phyloP scores from a whole-genome alignment of 805 yeast species.

The Millerozyma miso region DNA sequence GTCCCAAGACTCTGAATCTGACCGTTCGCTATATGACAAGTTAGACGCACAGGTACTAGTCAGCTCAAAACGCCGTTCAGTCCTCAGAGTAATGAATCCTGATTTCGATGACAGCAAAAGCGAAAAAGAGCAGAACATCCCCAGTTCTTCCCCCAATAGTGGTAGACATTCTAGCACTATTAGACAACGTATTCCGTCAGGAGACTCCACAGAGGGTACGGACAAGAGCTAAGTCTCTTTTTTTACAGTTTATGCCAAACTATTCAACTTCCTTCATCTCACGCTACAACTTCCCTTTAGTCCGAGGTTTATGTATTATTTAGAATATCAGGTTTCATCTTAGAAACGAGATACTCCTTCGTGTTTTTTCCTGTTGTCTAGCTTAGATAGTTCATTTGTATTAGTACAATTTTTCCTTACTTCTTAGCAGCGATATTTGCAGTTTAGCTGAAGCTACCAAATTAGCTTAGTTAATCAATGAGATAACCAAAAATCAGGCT shows the following conservation, averaged over 20 bases:
- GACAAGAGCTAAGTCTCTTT: neutral
- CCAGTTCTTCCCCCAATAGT: neutral
- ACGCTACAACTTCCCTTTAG: too few species aligned
- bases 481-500: neutral
- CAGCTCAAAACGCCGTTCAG: slow-evolving; percentile 58
- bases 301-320: too few species aligned
- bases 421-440: neutral
- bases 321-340: too few species aligned
- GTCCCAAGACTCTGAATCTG: slow-evolving; percentile 16
- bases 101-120: slow-evolving; percentile 11
- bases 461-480: neutral
- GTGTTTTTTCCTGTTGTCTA: neutral
- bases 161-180: slow-evolving; percentile 6
- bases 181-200: slow-evolving; percentile 17
- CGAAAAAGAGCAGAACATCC: slow-evolving; percentile 1
- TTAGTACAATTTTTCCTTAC: neutral
- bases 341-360: too few species aligned
- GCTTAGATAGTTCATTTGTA: neutral
- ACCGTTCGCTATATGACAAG: slow-evolving; percentile 41
- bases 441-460: neutral
- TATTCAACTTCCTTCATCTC: neutral
- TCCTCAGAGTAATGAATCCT: slow-evolving; percentile 63
- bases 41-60: slow-evolving; percentile 72
- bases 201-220: slow-evolving; percentile 4
- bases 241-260: neutral